Evolutionary conservation across 345 rosid genomes (phyloP).

Genomic region (Chamaenerion angustifolium): DNA sequence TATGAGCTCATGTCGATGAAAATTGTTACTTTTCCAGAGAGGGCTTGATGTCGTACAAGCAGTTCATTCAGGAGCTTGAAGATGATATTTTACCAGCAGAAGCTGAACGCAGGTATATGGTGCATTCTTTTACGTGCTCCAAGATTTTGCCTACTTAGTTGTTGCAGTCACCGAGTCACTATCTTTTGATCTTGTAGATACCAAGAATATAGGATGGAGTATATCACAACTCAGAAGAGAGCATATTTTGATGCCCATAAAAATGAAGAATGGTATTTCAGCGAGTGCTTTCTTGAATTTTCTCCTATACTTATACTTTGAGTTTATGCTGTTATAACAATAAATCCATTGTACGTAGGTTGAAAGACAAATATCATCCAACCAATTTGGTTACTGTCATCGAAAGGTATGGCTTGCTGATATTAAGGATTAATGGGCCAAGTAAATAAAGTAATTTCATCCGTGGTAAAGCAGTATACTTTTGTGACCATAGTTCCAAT

Average conservation of each 20-base stretch:
- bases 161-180: conserved; percentile 1
- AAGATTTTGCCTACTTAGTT: neutral
- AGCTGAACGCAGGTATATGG: conserved; percentile 85
- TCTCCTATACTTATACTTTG: neutral
- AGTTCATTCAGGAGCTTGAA: conserved; percentile 98
- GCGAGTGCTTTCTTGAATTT: conserved; percentile 2
- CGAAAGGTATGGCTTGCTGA: conserved; percentile 43
- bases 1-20: too few relatives aligned
- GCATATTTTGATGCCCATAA: conserved; percentile 67
- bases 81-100: conserved; percentile 94
- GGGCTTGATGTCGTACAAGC: conserved; percentile 99
- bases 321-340: conserved; percentile 7
- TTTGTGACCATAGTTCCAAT: neutral
- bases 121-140: conserved; percentile 4
- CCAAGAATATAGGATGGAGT: conserved; percentile 89
- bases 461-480: neutral
- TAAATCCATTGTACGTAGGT: conserved; percentile 34
- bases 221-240: conserved; percentile 79
- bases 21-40: conserved; percentile 44
- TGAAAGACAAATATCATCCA: conserved; percentile 88
- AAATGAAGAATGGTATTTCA: conserved; percentile 53
- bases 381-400: conserved; percentile 68
- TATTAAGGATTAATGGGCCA: neutral
- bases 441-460: neutral
- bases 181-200: conserved; percentile 43